Conservation (phyloP, 768 basidiomycete species). For the Amanita brunnescens region DNA sequence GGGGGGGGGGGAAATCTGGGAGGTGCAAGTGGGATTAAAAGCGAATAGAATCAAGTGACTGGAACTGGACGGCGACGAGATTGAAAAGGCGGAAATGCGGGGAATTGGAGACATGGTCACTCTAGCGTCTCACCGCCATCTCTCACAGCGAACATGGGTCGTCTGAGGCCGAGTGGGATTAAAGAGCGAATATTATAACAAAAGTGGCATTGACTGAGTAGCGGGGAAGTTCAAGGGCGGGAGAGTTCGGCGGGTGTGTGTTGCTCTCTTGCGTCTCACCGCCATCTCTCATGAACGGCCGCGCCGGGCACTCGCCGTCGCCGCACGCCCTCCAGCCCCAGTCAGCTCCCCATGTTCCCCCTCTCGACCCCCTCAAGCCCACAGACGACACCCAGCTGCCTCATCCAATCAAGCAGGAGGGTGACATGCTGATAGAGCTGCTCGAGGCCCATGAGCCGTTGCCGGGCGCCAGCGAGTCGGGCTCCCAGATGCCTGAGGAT, state of each 20-base stretch:
- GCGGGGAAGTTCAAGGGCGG: no score
- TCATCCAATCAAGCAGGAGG: slow-evolving; percentile 25
- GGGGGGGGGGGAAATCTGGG: neutral
- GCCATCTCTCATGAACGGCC: slow-evolving; percentile 31
- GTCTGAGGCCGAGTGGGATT: no score
- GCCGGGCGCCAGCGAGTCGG: slow-evolving; percentile 26
- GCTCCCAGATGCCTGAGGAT: slow-evolving; percentile 40
- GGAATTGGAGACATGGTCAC: no score
- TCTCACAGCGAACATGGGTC: no score
- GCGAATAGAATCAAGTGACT: no score
- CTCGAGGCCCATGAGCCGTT: slow-evolving; percentile 32
- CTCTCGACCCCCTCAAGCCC: neutral
- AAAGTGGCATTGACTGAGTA: no score
- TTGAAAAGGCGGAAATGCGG: no score
- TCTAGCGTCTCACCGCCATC: no score
- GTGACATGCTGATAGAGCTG: slow-evolving; percentile 32
- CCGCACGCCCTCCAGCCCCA: slow-evolving; percentile 18
- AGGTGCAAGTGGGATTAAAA: slow-evolving; percentile 4
- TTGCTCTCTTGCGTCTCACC: slow-evolving; percentile 9
- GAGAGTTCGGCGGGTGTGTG: neutral
- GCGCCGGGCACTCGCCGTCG: slow-evolving; percentile 25
- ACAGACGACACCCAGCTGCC: neutral
- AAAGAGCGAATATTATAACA: no score
- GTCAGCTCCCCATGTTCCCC: neutral
- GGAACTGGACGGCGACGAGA: no score